Base-by-base conservation (phyloP, 2,329 filamentous ascomycete species). In the Xenoacremonium recifei region DNA sequence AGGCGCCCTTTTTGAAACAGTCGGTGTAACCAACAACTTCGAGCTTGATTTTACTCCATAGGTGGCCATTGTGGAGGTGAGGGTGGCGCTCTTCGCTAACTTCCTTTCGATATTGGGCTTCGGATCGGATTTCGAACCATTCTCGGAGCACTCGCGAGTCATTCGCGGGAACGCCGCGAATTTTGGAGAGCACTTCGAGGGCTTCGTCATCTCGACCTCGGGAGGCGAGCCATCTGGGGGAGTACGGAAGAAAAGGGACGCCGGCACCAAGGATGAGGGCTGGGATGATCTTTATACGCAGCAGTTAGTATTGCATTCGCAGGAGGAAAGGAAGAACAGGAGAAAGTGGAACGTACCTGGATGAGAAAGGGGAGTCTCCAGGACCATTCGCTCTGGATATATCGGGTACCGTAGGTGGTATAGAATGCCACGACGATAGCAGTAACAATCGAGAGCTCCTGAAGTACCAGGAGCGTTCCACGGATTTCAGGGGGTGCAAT, bases 391-490 rank as follows among this genome's bases (percentile, higher is more conserved):
- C 27, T 23, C 16, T 29, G 12, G 16, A 59, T 57, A 12, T 38
- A 17, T 27, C 48, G 44, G 4, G 55, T 59, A 12, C 48, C 53
- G 21, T 51, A 59, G 4, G 55, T 59, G 35, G 55, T 55, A 46
- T 47, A 59, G 44, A 54, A 59, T 9, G 55, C 44, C 4, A 57
- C 37, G 13, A 63, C 53, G 29, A 62, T 59, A 9, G 21, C 40
- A 31, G 29, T 31, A 6, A 31, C 59, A 21, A 64, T 63, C 5
- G 57, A 56, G 13, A 63, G 43, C 35, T 58, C 49, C 31, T 65
- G 54, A 16, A 65, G 54, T 6, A 63, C 61, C 30, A 64, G 45
- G 10, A 64, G 52, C 1, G 58, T 54, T 10, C 59, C 59, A 23
- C 59, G 42, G 11, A 57, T 45, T 23, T 62, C 50, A 9, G 58